Base-by-base conservation (phyloP, 768 basidiomycete genomes). In the Podaxis sp. region DNA sequence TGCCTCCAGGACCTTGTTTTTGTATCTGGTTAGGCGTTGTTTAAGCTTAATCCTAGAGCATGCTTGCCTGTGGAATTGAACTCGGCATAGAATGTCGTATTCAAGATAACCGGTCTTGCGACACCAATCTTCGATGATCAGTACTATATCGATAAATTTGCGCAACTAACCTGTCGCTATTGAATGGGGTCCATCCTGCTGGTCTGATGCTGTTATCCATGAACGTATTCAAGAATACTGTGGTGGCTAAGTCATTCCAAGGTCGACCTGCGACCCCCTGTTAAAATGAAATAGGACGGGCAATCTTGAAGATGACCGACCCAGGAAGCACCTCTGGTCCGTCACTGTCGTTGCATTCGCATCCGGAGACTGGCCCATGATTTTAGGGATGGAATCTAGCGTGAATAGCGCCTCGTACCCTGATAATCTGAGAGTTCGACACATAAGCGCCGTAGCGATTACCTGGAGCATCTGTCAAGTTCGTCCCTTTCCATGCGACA, bases 401-500 rank as follows among this genome's bases (percentile, higher is more conserved):
- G 2, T 38, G 41, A 36, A 22, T n/a, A 37, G 15, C 0, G 13
- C 12, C 7, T 68, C 82, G 57, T 68, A 84, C 86, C 40, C 85
- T 77, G 13, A 85, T 85, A 59, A 88, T 82, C 2, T 68, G 74
- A 0, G 86, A 85, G 65, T 85, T 71, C 0, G 80, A 69, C 11
- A 88, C 81, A 67, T 85, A 87, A 6, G 82, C 83, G 1, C 85
- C 85, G 61, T 84, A 85, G 5, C 77, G 76, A 61, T 84, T 82
- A 1, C 74, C 76, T 7, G 77, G 82, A 15, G 80, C 80, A 66
- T 81, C 78, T 0, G 81, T 80, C 41, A 80, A 72, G 68, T 85
- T 83, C 3, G 79, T 81, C 2, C 87, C 86, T 58, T 80, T 81
- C 87, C 87, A 89, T 0, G 87, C 88, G 9, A 81, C 81, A 15